Evolutionary conservation across 345 rosid species (phyloP).

Genomic region (Eutrema yunnanense): DNA sequence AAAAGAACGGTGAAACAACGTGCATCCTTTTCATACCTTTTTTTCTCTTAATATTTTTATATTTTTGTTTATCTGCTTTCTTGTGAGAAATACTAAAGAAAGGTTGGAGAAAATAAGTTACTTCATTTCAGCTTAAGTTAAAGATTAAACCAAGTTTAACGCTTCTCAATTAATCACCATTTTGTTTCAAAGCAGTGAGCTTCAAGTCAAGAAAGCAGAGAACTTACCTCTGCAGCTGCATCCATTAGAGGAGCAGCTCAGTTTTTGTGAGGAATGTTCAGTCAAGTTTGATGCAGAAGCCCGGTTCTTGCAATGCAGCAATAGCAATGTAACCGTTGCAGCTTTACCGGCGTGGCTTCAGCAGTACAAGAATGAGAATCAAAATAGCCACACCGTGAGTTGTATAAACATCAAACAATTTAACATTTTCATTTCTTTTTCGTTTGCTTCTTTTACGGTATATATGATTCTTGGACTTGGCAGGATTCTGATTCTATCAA

Average conservation of each 20-base stretch:
- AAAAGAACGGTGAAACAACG: constrained; percentile 28
- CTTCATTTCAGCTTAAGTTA: neutral
- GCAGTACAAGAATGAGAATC: constrained; percentile 54
- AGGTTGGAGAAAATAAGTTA: neutral
- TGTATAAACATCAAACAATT: neutral
- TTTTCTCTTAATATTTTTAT: neutral
- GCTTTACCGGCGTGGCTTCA: constrained; percentile 87
- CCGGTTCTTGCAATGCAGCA: constrained; percentile 28
- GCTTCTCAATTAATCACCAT: neutral
- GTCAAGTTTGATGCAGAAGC: constrained; percentile 44
- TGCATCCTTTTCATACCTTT: constrained; percentile 23
- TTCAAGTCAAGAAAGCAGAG: constrained; percentile 38
- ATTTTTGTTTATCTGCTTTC: neutral
- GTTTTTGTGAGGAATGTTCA: constrained; percentile 46
- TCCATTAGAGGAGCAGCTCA: constrained; percentile 33
- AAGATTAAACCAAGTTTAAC: neutral
- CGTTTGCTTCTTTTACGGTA: neutral
- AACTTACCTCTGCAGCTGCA: constrained; percentile 34
- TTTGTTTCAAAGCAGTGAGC: constrained; percentile 13
- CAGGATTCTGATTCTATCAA: constrained; percentile 46
- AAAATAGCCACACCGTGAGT: constrained; percentile 29
- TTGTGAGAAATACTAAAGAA: neutral
- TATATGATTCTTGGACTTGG: constrained; percentile 19
- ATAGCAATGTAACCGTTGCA: constrained; percentile 34
- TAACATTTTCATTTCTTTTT: neutral